These are phyloP conservation scores for Oryza meridionalis DNA, from an alignment of 176 grass and related monocot species.

Conservation along the genomic window DNA sequence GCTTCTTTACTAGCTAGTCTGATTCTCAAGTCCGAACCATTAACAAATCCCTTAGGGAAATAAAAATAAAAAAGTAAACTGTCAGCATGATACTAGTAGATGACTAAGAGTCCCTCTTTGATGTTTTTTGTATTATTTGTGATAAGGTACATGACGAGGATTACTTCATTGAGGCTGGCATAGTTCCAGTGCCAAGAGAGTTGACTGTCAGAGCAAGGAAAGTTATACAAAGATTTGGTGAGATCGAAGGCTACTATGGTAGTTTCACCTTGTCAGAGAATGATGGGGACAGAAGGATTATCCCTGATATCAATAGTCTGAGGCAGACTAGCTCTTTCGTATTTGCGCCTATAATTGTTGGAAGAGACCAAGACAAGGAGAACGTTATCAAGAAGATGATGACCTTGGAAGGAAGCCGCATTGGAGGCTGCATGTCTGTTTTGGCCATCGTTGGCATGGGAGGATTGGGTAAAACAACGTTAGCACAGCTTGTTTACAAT, in stretches of 20 bases:
- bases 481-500: conserved; percentile 29
- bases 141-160: not conserved
- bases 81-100: too few species aligned
- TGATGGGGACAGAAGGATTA: not conserved
- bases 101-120: not conserved
- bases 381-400: not conserved
- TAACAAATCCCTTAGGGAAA: too few species aligned
- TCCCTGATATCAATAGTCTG: not conserved
- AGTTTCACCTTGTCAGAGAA: conserved; percentile 3
- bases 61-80: too few species aligned
- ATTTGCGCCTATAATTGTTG: conserved; percentile 1
- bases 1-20: too few species aligned
- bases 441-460: conserved; percentile 35
- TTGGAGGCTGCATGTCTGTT: not conserved
- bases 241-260: conserved; percentile 27
- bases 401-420: not conserved
- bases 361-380: conserved; percentile 22
- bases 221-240: conserved; percentile 34
- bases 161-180: not conserved
- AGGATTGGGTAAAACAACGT: conserved; percentile 31
- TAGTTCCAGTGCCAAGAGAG: not conserved
- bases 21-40: too few species aligned
- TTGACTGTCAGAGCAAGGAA: conserved; percentile 29
- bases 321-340: conserved; percentile 36
- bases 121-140: not conserved